Base-by-base conservation (phyloP, 164 flowering plant species). In the Stephania japonica region DNA sequence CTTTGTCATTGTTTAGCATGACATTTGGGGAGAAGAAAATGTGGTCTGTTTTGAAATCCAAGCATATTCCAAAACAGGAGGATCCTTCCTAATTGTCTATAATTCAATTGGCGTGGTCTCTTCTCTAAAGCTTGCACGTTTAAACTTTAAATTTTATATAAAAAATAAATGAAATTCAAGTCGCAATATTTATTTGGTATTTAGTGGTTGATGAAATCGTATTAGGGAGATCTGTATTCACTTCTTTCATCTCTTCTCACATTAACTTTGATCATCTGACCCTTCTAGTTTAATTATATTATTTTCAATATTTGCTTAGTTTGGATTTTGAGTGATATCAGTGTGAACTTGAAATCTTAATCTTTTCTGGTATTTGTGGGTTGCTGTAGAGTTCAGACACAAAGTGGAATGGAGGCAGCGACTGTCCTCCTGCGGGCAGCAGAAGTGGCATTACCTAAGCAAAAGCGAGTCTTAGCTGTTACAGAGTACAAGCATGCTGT, bases 401-500 rank as follows among this genome's bases (percentile, higher is more conserved):
- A 77, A 65, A 73, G 75, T 67, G 93, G 88, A 53, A 79, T 81
- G 73, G 73, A 90, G 32, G 92, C 95, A 18, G 94, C 90, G 14
- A 85, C 86, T 76, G 79, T 79, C 26, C 93, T 92, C 49, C 68
- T 82, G 27, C 90, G 86, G 75, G 83, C 91, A 66, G 90, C 86
- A 27, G 97, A 91, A 73, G 87, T 80, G 49, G 85, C 78, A 13
- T 78, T 94, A 72, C 97, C 94, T 9, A 92, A 86, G 84, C 95
- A 91, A 83, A 92, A 86, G 78, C 86, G 72, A 74, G 81, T 70
- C 24, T 59, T 85, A 80, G 94, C 91, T 14, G 81, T 78, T 10
- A 77, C 83, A 7, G 97, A 90, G 72, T 89, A 82, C 77, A 92
- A 90, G 83, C 92, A 86, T 65, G 95, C 96, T 9, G 87, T 81